A percentile compares a stretch with the other conserved stretches of the same genome.
These are phyloP conservation scores for Trametes polyzona DNA, from an alignment of 1,284 basidiomycete species.

Conservation along the genomic window DNA sequence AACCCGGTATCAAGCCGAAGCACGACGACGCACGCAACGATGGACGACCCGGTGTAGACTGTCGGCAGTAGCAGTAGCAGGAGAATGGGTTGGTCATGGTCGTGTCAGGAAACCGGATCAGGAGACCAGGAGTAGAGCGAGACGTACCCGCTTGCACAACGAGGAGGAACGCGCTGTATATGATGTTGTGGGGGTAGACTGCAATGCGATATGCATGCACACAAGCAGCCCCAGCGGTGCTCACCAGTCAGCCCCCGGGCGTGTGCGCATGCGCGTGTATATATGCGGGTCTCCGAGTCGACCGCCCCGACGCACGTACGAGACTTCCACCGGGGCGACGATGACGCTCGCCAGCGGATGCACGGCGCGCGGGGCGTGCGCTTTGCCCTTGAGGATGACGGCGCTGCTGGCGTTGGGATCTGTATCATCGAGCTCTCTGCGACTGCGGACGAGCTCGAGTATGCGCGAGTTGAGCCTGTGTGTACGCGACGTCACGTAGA, in stretches of 20 bases:
- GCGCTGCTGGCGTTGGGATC: neutral
- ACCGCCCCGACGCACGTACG: too few relatives aligned
- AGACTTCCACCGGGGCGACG: too few relatives aligned
- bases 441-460: neutral
- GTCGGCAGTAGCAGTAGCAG: neutral
- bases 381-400: neutral
- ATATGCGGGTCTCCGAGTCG: too few relatives aligned
- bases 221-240: too few relatives aligned
- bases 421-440: neutral
- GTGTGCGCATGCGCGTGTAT: too few relatives aligned
- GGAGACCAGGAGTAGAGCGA: neutral
- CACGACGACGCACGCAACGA: too few relatives aligned
- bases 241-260: too few relatives aligned
- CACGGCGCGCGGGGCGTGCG: neutral
- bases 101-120: neutral
- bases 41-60: neutral
- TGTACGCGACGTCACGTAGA: neutral
- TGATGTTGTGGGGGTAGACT: neutral
- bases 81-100: too few relatives aligned
- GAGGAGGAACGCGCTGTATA: neutral
- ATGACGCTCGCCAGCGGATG: too few relatives aligned
- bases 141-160: neutral
- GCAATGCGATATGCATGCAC: too few relatives aligned
- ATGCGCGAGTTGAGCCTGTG: conserved; percentile 2
- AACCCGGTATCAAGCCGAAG: too few relatives aligned